These are phyloP conservation scores for Fusarium udum DNA, from an alignment of 2,329 filamentous ascomycete species.

Conservation along the genomic window DNA sequence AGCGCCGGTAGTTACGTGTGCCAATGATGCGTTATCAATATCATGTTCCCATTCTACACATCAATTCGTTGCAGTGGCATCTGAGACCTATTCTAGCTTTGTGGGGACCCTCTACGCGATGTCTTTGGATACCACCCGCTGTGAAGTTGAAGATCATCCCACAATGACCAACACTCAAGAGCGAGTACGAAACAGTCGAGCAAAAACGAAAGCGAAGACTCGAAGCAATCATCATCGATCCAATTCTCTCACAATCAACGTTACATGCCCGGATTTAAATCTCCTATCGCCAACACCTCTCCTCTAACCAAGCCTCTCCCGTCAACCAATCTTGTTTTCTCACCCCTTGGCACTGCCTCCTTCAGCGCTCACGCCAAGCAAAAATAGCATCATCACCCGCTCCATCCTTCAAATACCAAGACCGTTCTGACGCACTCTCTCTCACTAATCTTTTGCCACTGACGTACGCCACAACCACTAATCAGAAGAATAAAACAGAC, in stretches of 20 bases:
- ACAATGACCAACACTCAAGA: background rate
- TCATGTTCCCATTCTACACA: background rate
- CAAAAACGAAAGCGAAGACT: background rate
- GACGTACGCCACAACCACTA: background rate
- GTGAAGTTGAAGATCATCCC: background rate
- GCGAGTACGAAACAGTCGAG: background rate
- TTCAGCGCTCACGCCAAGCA: conserved; percentile 17
- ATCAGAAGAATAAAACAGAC: background rate
- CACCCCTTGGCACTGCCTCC: conserved; percentile 7
- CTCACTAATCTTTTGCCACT: conserved; percentile 4
- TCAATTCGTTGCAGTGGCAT: background rate
- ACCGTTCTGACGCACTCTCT: background rate
- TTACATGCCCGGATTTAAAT: background rate
- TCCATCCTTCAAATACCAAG: background rate
- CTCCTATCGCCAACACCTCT: background rate
- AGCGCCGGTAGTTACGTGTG: background rate
- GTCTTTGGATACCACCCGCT: background rate
- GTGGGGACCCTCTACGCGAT: background rate
- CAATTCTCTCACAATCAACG: background rate
- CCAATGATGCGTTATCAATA: background rate
- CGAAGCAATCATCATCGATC: background rate
- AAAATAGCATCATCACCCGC: conserved; percentile 14
- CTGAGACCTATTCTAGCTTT: background rate
- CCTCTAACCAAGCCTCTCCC: background rate
- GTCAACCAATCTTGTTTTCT: conserved; percentile 14